phyloP scores from a whole-genome alignment of 345 rosid species.

The Excoecaria cochinchinensis region DNA sequence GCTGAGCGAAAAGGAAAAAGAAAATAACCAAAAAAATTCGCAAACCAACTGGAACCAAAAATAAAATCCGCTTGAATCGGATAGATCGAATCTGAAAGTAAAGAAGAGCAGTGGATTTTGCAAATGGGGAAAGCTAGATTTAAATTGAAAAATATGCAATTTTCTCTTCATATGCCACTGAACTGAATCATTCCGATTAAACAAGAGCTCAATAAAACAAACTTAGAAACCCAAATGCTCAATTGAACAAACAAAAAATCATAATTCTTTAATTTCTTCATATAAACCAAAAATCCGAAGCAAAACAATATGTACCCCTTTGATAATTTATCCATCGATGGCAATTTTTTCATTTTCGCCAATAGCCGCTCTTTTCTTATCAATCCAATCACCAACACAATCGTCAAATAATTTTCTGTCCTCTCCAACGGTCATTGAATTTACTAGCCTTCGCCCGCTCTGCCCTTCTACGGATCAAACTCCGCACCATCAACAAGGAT shows the following conservation, averaged over 20 bases:
- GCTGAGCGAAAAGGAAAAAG: too few species aligned
- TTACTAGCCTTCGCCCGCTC: constrained; percentile 75
- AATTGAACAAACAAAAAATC: constrained; percentile 42
- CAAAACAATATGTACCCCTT: constrained; percentile 90
- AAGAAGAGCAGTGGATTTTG: too few species aligned
- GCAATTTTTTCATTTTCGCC: constrained; percentile 77
- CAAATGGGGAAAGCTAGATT: too few species aligned
- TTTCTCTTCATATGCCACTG: too few species aligned
- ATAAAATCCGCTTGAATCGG: too few species aligned
- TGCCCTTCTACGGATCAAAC: constrained; percentile 56
- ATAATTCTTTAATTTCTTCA: constrained; percentile 43
- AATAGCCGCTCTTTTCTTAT: constrained; percentile 70
- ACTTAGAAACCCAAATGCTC: too few species aligned
- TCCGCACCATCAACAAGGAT: constrained; percentile 18
- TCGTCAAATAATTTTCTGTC: constrained; percentile 59
- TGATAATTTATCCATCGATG: constrained; percentile 70
- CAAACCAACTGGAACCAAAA: too few species aligned
- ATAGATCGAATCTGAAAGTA: too few species aligned
- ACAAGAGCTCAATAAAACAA: too few species aligned
- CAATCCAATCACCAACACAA: constrained; percentile 40
- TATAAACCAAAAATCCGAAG: constrained; percentile 40
- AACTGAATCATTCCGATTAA: too few species aligned
- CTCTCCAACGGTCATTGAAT: constrained; percentile 75
- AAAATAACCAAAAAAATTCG: too few species aligned
- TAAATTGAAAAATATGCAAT: too few species aligned